A percentile compares a stretch with the other conserved stretches of the same genome.
These are phyloP conservation scores for Gastrodia elata DNA, from an alignment of 106 monocot genomes.

Conservation along the genomic window DNA sequence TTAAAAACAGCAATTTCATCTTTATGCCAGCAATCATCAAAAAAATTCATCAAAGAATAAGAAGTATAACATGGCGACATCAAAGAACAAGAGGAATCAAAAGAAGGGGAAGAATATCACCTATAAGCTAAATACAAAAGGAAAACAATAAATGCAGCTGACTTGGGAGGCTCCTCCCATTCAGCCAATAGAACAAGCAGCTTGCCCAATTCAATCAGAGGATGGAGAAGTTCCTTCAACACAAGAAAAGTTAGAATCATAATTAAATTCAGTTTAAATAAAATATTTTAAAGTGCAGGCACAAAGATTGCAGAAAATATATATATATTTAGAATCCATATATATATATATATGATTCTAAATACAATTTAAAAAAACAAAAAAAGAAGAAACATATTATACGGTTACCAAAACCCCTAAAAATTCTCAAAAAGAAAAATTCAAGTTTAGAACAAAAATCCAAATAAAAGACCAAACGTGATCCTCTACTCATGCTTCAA, in stretches of 20 bases:
- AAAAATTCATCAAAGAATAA: neutral
- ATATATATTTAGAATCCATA: no score
- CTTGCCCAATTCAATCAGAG: slow-evolving; percentile 28
- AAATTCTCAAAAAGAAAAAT: no score
- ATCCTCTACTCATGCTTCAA: no score
- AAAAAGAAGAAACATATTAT: no score
- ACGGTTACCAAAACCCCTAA: no score
- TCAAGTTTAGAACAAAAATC: no score
- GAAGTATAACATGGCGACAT: neutral
- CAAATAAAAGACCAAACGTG: no score
- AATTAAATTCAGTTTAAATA: neutral
- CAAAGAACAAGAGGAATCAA: neutral
- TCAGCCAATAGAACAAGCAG: slow-evolving; percentile 23
- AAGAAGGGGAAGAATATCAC: slow-evolving; percentile 13
- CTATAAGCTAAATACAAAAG: slow-evolving; percentile 27
- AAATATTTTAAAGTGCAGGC: no score
- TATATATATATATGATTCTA: no score
- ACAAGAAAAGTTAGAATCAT: neutral
- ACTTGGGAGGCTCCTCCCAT: slow-evolving; percentile 56
- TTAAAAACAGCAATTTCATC: neutral
- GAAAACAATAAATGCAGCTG: slow-evolving; percentile 28
- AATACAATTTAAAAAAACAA: no score
- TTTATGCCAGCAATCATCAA: neutral
- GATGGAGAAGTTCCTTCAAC: slow-evolving; percentile 47
- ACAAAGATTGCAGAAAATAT: no score